phyloP scores from a whole-genome alignment of 345 rosid species.

The Cardiospermum halicacabum region DNA sequence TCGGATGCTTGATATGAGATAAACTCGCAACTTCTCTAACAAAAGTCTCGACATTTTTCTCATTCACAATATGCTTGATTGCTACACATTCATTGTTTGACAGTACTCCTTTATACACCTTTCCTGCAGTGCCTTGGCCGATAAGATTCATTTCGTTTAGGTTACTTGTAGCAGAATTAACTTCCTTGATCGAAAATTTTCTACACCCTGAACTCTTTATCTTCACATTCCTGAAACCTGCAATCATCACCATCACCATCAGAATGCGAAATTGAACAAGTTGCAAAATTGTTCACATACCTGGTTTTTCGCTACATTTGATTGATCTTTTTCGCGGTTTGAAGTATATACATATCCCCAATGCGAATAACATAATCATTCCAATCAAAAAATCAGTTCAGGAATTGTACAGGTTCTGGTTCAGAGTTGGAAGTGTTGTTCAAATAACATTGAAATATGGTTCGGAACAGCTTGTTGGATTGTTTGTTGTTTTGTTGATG shows the following conservation, averaged over 20 bases:
- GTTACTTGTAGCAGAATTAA: slow-evolving; percentile 35
- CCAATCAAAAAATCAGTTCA: no score
- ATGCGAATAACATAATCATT: slow-evolving; percentile 5
- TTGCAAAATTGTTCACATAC: slow-evolving; percentile 12
- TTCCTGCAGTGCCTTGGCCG: slow-evolving; percentile 59
- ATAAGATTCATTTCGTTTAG: slow-evolving; percentile 34
- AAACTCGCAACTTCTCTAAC: slow-evolving; percentile 42
- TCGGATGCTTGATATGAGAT: slow-evolving; percentile 34
- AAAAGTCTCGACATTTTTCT: slow-evolving; percentile 39
- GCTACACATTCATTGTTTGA: slow-evolving; percentile 34
- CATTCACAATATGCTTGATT: slow-evolving; percentile 41
- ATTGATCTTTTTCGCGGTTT: slow-evolving; percentile 8
- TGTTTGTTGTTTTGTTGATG: neutral
- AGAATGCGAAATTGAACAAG: no score
- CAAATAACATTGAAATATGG: no score
- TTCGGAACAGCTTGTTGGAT: no score
- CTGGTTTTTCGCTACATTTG: slow-evolving; percentile 9
- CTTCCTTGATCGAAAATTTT: slow-evolving; percentile 24
- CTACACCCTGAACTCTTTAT: slow-evolving; percentile 29
- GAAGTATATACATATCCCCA: neutral
- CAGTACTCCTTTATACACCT: slow-evolving; percentile 41
- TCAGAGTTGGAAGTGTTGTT: no score
- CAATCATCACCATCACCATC: slow-evolving; percentile 4
- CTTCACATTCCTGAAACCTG: slow-evolving; percentile 28
- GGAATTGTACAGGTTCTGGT: neutral